A percentile compares a stretch with the other conserved stretches of the same genome.
Conservation (phyloP, 2,329 filamentous ascomycete species). For the Penicillium sp. region DNA sequence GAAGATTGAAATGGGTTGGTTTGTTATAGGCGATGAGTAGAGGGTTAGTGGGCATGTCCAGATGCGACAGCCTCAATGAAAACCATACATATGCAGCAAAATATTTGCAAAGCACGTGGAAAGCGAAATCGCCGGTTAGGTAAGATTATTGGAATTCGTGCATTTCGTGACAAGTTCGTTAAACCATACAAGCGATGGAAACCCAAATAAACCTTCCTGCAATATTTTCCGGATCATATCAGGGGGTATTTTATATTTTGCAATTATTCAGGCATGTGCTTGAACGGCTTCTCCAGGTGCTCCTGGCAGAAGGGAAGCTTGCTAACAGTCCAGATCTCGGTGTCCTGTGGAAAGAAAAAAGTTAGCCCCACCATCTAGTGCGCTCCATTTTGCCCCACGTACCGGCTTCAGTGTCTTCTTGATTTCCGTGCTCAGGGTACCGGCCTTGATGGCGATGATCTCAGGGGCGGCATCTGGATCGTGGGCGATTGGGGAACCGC, state of each 20-base stretch:
- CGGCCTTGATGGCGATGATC: constrained; percentile 70
- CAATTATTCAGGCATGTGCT: constrained; percentile 61
- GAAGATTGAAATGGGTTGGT: too few species aligned
- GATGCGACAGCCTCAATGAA: too few species aligned
- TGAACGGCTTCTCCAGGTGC: constrained; percentile 62
- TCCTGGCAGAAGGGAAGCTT: constrained; percentile 72
- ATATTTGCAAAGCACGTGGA: too few species aligned
- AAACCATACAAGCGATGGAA: background rate
- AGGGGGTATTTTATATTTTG: background rate
- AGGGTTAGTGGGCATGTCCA: too few species aligned
- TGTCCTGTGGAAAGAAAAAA: constrained; percentile 39
- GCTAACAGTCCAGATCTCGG: constrained; percentile 68
- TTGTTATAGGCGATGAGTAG: too few species aligned
- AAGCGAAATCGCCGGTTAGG: too few species aligned
- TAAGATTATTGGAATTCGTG: background rate
- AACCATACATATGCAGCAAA: too few species aligned
- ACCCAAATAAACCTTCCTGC: background rate
- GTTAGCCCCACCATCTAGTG: background rate
- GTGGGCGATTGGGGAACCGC: constrained; percentile 69
- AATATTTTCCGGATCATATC: background rate
- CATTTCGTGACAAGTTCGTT: background rate
- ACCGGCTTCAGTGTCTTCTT: constrained; percentile 67
- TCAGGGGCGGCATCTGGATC: constrained; percentile 69
- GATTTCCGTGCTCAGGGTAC: constrained; percentile 62
- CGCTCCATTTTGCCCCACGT: constrained; percentile 7